These are phyloP conservation scores for Lactarius trivialis DNA, from an alignment of 768 basidiomycete genomes.

Conservation along the genomic window DNA sequence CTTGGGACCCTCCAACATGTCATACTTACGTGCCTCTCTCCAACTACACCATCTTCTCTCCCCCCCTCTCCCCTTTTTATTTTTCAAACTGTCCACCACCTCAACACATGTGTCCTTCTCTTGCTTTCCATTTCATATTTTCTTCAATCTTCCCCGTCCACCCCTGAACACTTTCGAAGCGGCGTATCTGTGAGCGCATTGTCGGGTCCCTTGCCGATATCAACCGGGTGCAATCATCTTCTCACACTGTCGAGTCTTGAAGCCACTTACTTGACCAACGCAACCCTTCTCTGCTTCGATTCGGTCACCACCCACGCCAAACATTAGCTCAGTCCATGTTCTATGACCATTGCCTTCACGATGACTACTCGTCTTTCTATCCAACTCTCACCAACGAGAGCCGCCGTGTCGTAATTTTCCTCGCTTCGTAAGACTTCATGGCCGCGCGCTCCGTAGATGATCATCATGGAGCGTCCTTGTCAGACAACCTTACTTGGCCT, in stretches of 20 bases:
- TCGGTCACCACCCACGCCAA: not conserved
- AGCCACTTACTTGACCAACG: not conserved
- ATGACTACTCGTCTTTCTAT: not conserved
- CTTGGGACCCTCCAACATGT: not conserved
- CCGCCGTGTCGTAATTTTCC: constrained; percentile 5
- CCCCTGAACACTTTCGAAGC: not conserved
- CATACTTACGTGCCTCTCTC: constrained; percentile 13
- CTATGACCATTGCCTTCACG: not conserved
- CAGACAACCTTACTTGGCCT: constrained; percentile 2
- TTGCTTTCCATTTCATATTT: constrained; percentile 14
- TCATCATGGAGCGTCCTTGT: constrained; percentile 10
- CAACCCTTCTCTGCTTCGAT: not conserved
- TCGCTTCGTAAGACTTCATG: not conserved
- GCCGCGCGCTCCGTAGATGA: constrained; percentile 19
- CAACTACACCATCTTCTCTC: not conserved
- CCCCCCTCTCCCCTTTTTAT: not conserved
- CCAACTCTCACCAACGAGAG: not conserved
- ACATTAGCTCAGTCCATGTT: not conserved
- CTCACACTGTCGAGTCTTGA: not conserved
- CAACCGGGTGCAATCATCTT: not conserved
- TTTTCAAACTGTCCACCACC: not conserved
- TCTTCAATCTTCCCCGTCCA: constrained; percentile 1
- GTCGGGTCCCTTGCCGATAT: not conserved
- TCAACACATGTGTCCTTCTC: not conserved
- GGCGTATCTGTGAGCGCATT: not conserved